These are phyloP conservation scores for Phytophthora podocarpi DNA, from an alignment of 352 stramenopile species.

Conservation along the genomic window DNA sequence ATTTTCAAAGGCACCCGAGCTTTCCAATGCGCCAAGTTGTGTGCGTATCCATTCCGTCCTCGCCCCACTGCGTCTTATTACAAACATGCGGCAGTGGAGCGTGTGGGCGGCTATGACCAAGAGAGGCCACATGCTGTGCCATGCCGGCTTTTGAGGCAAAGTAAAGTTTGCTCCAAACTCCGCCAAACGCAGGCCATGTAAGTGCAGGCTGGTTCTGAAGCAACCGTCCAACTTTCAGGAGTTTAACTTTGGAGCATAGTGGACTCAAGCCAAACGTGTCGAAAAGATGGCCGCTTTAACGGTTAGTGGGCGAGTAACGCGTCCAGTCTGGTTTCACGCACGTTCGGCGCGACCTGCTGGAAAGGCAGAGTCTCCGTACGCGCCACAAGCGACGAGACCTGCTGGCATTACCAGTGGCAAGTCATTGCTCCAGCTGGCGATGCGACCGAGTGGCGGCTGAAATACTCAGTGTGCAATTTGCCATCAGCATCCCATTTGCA, in stretches of 20 bases:
- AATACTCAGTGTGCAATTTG: constrained; percentile 53
- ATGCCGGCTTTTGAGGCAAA: not conserved
- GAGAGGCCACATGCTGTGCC: constrained; percentile 16
- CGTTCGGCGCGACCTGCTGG: constrained; percentile 51
- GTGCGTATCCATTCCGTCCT: constrained; percentile 14
- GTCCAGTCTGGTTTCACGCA: constrained; percentile 33
- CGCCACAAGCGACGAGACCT: constrained; percentile 46
- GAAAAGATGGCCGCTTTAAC: constrained; percentile 19
- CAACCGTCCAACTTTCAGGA: constrained; percentile 2
- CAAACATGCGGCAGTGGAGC: constrained; percentile 21
- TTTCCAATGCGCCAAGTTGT: constrained; percentile 8
- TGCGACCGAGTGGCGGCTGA: constrained; percentile 6
- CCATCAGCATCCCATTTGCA: constrained; percentile 33
- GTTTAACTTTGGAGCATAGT: constrained; percentile 9
- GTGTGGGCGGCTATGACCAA: constrained; percentile 23
- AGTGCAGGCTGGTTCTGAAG: constrained; percentile 20
- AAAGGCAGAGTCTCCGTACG: constrained; percentile 39
- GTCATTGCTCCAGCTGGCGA: constrained; percentile 20
- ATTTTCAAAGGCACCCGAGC: constrained; percentile 12
- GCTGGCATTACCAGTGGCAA: constrained; percentile 26
- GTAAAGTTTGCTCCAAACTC: not conserved
- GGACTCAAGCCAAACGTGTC: not conserved
- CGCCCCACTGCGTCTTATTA: constrained; percentile 24
- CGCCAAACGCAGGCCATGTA: constrained; percentile 1
- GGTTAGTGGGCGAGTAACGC: constrained; percentile 24